A percentile compares a stretch with the other conserved stretches of the same genome.
Conservation (phyloP, 2,329 filamentous ascomycete genomes). For the Arthrobotrys megalospora region DNA sequence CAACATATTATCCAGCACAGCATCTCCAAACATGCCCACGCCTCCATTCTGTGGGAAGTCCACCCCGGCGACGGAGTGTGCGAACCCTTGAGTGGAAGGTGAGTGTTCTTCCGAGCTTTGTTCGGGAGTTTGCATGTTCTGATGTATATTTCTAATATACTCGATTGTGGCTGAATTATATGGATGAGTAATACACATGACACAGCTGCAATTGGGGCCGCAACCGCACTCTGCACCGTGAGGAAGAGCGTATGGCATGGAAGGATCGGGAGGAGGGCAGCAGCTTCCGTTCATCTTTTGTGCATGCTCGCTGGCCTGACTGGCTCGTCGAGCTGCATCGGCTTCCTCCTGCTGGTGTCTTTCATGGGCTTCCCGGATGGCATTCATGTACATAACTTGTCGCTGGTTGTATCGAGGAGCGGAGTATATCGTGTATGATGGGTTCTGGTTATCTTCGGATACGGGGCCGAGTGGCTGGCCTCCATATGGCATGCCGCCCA, state of each 20-base stretch:
- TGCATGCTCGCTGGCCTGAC: constrained; percentile 46
- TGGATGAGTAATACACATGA: constrained; percentile 69
- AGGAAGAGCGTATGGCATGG: constrained; percentile 35
- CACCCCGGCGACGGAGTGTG: constrained; percentile 28
- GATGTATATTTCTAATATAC: constrained; percentile 69
- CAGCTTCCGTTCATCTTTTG: constrained; percentile 31
- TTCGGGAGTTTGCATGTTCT: constrained; percentile 67
- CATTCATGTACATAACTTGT: constrained; percentile 50
- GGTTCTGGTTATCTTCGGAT: constrained; percentile 34
- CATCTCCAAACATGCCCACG: constrained; percentile 42
- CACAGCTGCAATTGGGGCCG: constrained; percentile 69
- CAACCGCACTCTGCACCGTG: constrained; percentile 68
- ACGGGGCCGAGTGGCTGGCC: constrained; percentile 19
- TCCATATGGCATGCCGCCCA: constrained; percentile 20
- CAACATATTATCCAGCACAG: constrained; percentile 44
- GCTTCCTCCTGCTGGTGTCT: constrained; percentile 48
- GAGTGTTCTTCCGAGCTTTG: constrained; percentile 58
- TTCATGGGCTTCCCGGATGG: constrained; percentile 46
- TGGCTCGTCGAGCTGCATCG: constrained; percentile 41
- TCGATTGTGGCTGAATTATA: constrained; percentile 69
- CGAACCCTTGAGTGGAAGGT: constrained; percentile 53
- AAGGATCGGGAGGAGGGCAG: constrained; percentile 22
- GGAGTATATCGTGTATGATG: constrained; percentile 39
- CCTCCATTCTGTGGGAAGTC: constrained; percentile 31
- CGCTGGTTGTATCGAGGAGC: constrained; percentile 42